phyloP scores from a whole-genome alignment of 257 asterid species.

The Scutellaria galericulata region DNA sequence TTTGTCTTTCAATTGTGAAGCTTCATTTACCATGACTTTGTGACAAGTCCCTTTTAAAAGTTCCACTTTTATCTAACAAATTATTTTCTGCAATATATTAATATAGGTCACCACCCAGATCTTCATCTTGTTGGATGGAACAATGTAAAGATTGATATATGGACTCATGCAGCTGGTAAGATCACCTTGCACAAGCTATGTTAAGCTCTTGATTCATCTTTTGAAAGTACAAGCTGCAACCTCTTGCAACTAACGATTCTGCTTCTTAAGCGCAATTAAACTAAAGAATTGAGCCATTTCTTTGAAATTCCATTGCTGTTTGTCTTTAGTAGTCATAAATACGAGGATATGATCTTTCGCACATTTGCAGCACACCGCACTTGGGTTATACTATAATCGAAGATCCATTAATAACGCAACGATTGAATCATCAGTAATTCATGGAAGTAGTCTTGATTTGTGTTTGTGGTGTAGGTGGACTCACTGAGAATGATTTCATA shows the following conservation, averaged over 20 bases:
- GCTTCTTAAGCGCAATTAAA: slow-evolving; percentile 17
- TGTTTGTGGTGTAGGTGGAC: slow-evolving; percentile 66
- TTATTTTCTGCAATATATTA: slow-evolving; percentile 18
- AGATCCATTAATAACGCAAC: background rate
- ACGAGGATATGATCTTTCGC: background rate
- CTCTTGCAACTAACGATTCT: background rate
- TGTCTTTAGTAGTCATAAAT: too few relatives aligned
- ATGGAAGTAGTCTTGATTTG: background rate
- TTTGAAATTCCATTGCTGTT: background rate
- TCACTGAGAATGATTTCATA: slow-evolving; percentile 93
- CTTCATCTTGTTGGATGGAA: slow-evolving; percentile 99
- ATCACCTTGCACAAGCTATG: slow-evolving; percentile 19
- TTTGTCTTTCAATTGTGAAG: background rate
- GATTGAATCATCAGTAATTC: background rate
- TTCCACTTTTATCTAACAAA: background rate
- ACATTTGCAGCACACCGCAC: background rate
- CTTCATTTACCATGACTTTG: background rate
- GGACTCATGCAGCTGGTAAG: slow-evolving; percentile 96
- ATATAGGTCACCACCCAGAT: slow-evolving; percentile 93
- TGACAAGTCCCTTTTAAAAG: background rate
- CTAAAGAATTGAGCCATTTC: background rate
- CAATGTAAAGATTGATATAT: slow-evolving; percentile 83
- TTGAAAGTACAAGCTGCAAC: background rate
- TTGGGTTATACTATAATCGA: background rate
- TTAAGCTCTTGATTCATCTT: background rate